Percentiles rank a stretch among this genome's conserved stretches.
phyloP scores from a whole-genome alignment of 805 yeast species.

The Yamadazyma tumulicola region DNA sequence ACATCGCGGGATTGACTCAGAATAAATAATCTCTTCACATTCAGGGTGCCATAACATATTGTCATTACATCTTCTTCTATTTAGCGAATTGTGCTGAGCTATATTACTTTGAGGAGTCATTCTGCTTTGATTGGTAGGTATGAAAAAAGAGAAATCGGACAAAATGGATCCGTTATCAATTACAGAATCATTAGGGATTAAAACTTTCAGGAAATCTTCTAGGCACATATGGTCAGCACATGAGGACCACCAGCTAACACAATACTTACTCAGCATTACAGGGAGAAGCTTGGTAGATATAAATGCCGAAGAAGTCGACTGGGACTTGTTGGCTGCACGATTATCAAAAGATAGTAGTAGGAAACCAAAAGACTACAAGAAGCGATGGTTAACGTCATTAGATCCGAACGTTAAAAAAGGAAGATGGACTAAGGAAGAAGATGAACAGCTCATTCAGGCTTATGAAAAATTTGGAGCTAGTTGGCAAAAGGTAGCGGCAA shows the following conservation, averaged over 20 bases:
- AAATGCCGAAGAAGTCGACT: constrained; percentile 45
- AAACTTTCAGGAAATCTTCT: constrained; percentile 60
- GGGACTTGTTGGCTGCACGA: constrained; percentile 54
- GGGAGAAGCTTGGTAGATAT: constrained; percentile 19
- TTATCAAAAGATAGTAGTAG: constrained; percentile 43
- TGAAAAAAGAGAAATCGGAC: constrained; percentile 6
- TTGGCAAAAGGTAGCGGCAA: constrained; percentile 81
- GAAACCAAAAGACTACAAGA: constrained; percentile 78
- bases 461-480: constrained; percentile 68
- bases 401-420: constrained; percentile 84
- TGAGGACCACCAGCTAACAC: constrained; percentile 58
- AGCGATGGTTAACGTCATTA: constrained; percentile 81
- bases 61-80: too few species aligned
- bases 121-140: too few species aligned
- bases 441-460: constrained; percentile 59
- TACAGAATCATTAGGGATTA: constrained; percentile 71
- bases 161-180: constrained; percentile 52
- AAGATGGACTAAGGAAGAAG: constrained; percentile 83
- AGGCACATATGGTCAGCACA: constrained; percentile 72
- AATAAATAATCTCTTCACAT: too few species aligned
- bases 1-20: too few species aligned
- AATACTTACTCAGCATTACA: constrained; percentile 37
- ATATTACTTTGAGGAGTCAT: too few species aligned
- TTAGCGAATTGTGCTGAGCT: too few species aligned
- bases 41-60: too few species aligned